These are phyloP conservation scores for Aspergillus puulaauensis DNA, from an alignment of 2,329 filamentous ascomycete genomes.

Conservation along the genomic window DNA sequence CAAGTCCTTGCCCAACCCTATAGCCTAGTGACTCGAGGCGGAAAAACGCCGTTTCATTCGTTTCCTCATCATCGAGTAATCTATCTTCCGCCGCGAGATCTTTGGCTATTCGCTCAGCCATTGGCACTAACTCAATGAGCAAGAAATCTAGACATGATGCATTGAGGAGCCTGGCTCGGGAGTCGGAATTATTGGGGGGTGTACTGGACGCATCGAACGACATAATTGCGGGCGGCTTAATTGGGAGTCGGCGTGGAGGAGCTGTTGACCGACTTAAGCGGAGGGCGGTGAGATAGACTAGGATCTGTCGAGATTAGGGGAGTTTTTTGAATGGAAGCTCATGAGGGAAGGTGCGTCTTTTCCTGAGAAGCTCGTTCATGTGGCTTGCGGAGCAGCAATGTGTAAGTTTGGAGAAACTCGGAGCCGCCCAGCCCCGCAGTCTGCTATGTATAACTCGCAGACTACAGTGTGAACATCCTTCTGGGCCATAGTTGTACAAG, in stretches of 20 bases:
- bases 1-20: constrained; percentile 85
- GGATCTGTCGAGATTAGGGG: neutral
- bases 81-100: constrained; percentile 53
- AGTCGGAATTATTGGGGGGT: constrained; percentile 70
- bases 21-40: constrained; percentile 84
- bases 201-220: constrained; percentile 71
- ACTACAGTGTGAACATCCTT: neutral
- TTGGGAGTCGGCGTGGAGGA: neutral
- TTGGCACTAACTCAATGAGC: constrained; percentile 92
- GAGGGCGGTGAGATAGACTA: neutral
- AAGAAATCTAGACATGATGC: constrained; percentile 90
- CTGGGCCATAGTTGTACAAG: neutral
- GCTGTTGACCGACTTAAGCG: neutral
- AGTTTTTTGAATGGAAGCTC: neutral
- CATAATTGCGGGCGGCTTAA: constrained; percentile 48
- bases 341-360: neutral
- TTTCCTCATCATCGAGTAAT: constrained; percentile 61
- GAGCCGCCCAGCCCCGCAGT: neutral
- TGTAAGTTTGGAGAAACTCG: neutral
- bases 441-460: neutral
- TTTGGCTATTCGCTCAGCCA: constrained; percentile 81
- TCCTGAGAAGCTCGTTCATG: neutral
- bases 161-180: constrained; percentile 72
- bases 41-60: constrained; percentile 80
- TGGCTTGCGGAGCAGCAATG: neutral